These are phyloP conservation scores for Diplocarpon rosae DNA, from an alignment of 2,329 filamentous ascomycete genomes.

Conservation along the genomic window DNA sequence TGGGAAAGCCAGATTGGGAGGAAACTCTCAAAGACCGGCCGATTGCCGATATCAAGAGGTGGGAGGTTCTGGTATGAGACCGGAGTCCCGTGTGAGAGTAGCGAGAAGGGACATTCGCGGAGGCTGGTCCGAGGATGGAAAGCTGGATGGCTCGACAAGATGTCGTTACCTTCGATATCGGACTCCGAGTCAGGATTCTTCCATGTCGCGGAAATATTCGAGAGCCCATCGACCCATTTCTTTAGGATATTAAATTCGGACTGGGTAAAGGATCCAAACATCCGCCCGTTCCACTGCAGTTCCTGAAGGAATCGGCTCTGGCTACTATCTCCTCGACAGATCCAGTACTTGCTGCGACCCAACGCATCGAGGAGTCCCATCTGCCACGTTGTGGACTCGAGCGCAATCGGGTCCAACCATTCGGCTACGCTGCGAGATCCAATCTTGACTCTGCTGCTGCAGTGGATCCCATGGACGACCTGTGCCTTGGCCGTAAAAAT, in stretches of 20 bases:
- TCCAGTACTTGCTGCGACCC: conserved; percentile 30
- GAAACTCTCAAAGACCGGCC: conserved; percentile 15
- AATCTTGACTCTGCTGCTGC: conserved; percentile 30
- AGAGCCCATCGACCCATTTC: conserved; percentile 32
- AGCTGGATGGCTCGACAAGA: conserved; percentile 6
- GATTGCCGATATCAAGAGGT: conserved; percentile 6
- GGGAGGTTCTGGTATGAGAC: conserved; percentile 7
- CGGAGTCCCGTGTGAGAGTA: neutral
- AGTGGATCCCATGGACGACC: conserved; percentile 32
- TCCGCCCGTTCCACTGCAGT: conserved; percentile 35
- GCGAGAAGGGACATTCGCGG: neutral
- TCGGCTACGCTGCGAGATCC: conserved; percentile 29
- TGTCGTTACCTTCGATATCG: conserved; percentile 3
- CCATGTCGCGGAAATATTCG: conserved; percentile 16
- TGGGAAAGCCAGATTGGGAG: conserved; percentile 32
- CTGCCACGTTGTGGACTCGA: conserved; percentile 26
- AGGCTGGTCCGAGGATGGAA: neutral
- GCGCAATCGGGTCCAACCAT: conserved; percentile 31
- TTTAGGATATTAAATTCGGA: conserved; percentile 30
- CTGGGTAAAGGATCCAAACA: conserved; percentile 39
- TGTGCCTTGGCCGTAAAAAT: conserved; percentile 32
- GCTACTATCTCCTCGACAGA: conserved; percentile 30
- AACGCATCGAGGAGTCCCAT: conserved; percentile 29
- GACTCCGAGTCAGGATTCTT: conserved; percentile 6
- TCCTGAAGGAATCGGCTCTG: conserved; percentile 33